Base-by-base conservation (phyloP, 1,139 yeast genomes). In the Blastobotrys serpentis region DNA sequence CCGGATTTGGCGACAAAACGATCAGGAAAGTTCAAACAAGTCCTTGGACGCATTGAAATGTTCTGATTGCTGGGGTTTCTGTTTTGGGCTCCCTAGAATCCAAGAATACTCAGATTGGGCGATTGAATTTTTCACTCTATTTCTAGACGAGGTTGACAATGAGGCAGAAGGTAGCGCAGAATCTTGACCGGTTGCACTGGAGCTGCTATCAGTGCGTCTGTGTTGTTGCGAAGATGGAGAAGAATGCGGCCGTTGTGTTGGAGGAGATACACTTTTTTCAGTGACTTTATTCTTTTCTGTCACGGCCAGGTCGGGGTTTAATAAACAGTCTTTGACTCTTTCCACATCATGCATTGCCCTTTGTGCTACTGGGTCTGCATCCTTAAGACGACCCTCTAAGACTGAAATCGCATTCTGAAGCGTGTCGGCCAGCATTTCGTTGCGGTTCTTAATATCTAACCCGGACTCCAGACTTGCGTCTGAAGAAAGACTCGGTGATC, bases 251-350 rank as follows among this genome's bases (percentile, higher is more conserved):
- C 41, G 14, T 18, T 29, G 36, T 19, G n/a, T n/a, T n/a, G n/a
- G n/a, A n/a, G n/a, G n/a, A n/a, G n/a, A n/a, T n/a, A n/a, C n/a
- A n/a, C n/a, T n/a, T n/a, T n/a, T n/a, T n/a, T n/a, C n/a, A n/a
- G n/a, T n/a, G n/a, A n/a, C n/a, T n/a, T n/a, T n/a, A n/a, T n/a
- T n/a, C n/a, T n/a, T n/a, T n/a, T n/a, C n/a, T n/a, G n/a, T n/a
- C n/a, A n/a, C n/a, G n/a, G n/a, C n/a, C n/a, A 29, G 32, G 18
- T 30, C 29, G 21, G 39, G 39, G 11, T 53, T 46, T 16, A 46
- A 45, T 42, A 56, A 50, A 42, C 54, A 50, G 32, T 59, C 56
- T 21, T 52, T 32, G 13, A 58, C 59, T 39, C 51, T 58, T 3
- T 54, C 54, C 8, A 60, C 44, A 11, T 50, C 47, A 13, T 51